Base-by-base conservation (phyloP, 495 filamentous ascomycete species). In the Neurospora sp. region DNA sequence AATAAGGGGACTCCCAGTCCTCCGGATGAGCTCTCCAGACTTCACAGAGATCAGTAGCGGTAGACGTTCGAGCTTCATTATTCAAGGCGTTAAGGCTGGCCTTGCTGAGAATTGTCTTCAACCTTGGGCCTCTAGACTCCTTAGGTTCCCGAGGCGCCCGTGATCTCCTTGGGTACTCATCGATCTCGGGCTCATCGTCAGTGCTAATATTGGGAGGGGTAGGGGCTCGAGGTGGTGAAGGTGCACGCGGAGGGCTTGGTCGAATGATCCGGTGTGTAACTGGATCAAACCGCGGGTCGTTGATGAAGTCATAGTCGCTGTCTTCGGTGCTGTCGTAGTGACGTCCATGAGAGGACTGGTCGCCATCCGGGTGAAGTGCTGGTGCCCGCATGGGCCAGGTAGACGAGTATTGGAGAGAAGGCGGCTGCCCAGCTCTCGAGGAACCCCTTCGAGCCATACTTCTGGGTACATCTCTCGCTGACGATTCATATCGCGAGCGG, bases 1-100 rank as follows among this genome's bases (percentile, higher is more conserved):
- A 42, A 69, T 78, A 80, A 12, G 79, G 79, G 5, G 76, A 79
- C 54, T 80, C 79, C 78, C 78, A 80, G 69, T 80, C 79, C 41
- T 75, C 76, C n/a, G 78, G 72, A 35, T 69, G 73, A 37, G 76
- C 79, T 31, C 72, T 74, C 79, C 79, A 81, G 20, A 81, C 76
- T 20, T 81, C 79, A 38, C 78, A 79, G 7, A 78, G 69, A 10
- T 77, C 73, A 5, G 76, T 76, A 35, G 73, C 78, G 5, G 69
- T 48, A 9, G 78, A 76, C 23, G 37, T 39, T 27, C 73, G 40
- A 66, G 54, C 27, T 35, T 66, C 54, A 14, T 66, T 66, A 27
- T 66, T 66, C 27, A 66, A 35, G 54, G 54, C 54, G 27, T 66
- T 31, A 16, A 66, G 54, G 31, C 54, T 66, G 54, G 54, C 27